A percentile compares a stretch with the other conserved stretches of the same genome.
Conservation (phyloP, 805 yeast species). For the Alloascoidea africana region DNA sequence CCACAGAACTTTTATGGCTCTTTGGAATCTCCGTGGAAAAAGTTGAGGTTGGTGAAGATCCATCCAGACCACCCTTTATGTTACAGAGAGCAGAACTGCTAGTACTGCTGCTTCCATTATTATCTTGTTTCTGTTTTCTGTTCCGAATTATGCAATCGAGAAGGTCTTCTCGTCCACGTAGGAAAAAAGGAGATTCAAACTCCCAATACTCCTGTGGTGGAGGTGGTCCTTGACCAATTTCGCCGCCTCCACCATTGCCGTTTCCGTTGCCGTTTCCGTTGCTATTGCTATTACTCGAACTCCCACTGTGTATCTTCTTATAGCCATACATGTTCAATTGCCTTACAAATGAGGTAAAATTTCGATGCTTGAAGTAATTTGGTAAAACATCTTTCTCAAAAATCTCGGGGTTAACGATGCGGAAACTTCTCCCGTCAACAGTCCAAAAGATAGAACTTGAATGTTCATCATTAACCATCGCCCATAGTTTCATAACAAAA, state of each 20-base stretch:
- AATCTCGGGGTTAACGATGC: constrained; percentile 48
- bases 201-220: neutral
- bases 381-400: constrained; percentile 62
- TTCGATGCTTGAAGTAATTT: constrained; percentile 84
- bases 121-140: neutral
- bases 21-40: neutral
- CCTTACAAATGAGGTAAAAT: constrained; percentile 89
- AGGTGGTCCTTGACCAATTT: neutral
- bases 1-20: neutral
- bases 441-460: constrained; percentile 51
- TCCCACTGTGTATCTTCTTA: constrained; percentile 41
- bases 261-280: neutral
- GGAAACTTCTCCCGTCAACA: constrained; percentile 53
- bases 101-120: neutral
- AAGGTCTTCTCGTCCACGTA: neutral
- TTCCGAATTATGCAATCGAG: neutral
- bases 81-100: neutral
- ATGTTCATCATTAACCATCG: constrained; percentile 66
- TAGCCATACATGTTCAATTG: constrained; percentile 93
- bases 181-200: constrained; percentile 1
- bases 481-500: constrained; percentile 70
- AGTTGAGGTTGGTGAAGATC: neutral
- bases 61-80: neutral
- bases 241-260: neutral
- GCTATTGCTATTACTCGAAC: neutral